Evolutionary conservation across 371 early-diverging fungal genomes (phyloP), one percentile per base, ranked within the genome.

Genomic region (Mortierella sp.): DNA sequence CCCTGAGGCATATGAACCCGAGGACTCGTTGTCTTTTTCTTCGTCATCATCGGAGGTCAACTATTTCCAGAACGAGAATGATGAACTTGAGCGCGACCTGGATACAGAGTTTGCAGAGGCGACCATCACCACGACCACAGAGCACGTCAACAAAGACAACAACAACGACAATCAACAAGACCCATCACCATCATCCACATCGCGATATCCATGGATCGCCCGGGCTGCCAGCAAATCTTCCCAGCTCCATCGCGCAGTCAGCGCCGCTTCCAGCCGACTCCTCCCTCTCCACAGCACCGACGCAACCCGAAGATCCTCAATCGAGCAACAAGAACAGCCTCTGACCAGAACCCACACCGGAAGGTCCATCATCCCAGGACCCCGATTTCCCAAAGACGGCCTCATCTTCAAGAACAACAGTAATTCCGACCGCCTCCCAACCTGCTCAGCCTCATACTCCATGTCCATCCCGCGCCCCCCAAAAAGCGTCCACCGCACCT

Each of bases 241-340:
- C 2, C 76, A 46, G 38, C 43, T 80, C 8, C 49, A 72, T 54
- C 76, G 80, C 38, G 75, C 75, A 5, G 60, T 71, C 18, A 80
- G 76, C 10, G 29, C 73, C 6, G 74, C 77, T 4, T 81, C 74
- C 32, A 70, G 21, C n/a, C 46, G 54, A 10, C 2, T 70, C 3
- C 38, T 18, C 12, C 56, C 56, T n/a, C 56, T 56, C 21, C 68
- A 68, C 8, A 68, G 43, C 41, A 18, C 41, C 3, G 41, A 68
- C 10, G 24, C 11, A 68, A 11, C 68, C 18, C 43, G 11, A 38
- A 68, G 41, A 68, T 41, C 68, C 3, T 68, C 24, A 21, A 32
- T 18, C 16, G 65, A 63, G 38, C 65, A 7, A 24, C 68, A 68
- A 21, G 24, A 68, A 10, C 38, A 65, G 21, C 24, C 18, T 0